phyloP scores from a whole-genome alignment of 495 filamentous ascomycete genomes.

The Penicillium soppii region DNA sequence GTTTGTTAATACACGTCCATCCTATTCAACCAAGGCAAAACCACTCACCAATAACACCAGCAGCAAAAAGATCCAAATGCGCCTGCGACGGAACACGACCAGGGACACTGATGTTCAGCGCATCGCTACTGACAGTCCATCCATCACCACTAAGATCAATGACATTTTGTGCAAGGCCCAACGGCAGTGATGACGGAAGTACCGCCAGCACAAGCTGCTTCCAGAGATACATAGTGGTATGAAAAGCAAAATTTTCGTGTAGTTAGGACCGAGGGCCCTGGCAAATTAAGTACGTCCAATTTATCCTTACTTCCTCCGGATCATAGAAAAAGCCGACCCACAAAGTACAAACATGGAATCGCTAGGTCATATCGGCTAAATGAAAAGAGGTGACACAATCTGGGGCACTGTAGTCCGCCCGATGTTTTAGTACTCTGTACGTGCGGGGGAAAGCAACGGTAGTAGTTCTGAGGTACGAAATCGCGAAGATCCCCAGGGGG shows the following conservation, averaged over 20 bases:
- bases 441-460: slow-evolving; percentile 27
- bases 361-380: not conserved
- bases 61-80: slow-evolving; percentile 59
- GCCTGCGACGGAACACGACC: slow-evolving; percentile 62
- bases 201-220: slow-evolving; percentile 12
- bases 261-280: not conserved
- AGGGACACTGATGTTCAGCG: slow-evolving; percentile 54
- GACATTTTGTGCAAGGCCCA: slow-evolving; percentile 35
- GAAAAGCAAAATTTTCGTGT: not conserved
- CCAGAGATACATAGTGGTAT: slow-evolving; percentile 19
- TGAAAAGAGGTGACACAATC: not conserved
- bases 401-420: not conserved
- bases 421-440: not conserved
- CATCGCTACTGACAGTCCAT: slow-evolving; percentile 57
- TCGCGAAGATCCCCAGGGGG: slow-evolving; percentile 5
- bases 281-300: not conserved
- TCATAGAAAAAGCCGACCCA: not conserved
- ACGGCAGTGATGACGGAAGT: slow-evolving; percentile 13
- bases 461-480: slow-evolving; percentile 10
- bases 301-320: not conserved
- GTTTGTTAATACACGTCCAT: slow-evolving; percentile 1
- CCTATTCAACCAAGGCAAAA: too few species aligned
- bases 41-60: slow-evolving; percentile 45
- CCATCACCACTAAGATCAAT: slow-evolving; percentile 49
- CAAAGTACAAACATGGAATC: not conserved